A percentile compares a stretch with the other conserved stretches of the same genome.
These are phyloP conservation scores for Mediolabrus comicus DNA, from an alignment of 108 stramenopile species.

Conservation along the genomic window DNA sequence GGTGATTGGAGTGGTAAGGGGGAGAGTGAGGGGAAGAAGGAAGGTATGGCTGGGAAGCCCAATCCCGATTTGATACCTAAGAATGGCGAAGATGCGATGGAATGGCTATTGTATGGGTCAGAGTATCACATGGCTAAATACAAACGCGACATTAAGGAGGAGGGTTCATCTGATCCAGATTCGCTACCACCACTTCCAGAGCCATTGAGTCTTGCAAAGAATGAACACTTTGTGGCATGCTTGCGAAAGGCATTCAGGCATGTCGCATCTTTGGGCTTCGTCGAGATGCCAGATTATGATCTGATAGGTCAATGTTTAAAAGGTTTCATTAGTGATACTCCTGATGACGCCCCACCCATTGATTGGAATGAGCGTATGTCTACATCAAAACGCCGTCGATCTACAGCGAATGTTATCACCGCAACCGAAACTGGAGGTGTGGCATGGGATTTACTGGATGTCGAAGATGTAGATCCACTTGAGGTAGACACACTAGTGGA, in stretches of 20 bases:
- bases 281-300: slow-evolving; percentile 76
- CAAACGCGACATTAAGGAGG: slow-evolving; percentile 37
- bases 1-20: slow-evolving; percentile 24
- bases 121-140: slow-evolving; percentile 72
- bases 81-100: slow-evolving; percentile 53
- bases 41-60: slow-evolving; percentile 11
- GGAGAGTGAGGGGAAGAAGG: slow-evolving; percentile 11
- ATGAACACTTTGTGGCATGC: slow-evolving; percentile 50
- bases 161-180: slow-evolving; percentile 23
- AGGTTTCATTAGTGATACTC: slow-evolving; percentile 51
- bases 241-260: slow-evolving; percentile 75
- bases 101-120: slow-evolving; percentile 67
- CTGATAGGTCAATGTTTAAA: slow-evolving; percentile 63
- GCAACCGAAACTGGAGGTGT: slow-evolving; percentile 30
- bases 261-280: slow-evolving; percentile 57
- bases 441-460: slow-evolving; percentile 41
- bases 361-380: slow-evolving; percentile 42
- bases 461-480: slow-evolving; percentile 35
- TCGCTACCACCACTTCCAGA: slow-evolving; percentile 47
- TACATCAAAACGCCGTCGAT: slow-evolving; percentile 25
- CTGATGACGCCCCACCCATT: slow-evolving; percentile 34
- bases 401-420: slow-evolving; percentile 2
- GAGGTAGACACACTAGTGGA: slow-evolving; percentile 27
- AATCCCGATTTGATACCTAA: slow-evolving; percentile 28
- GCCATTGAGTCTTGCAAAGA: slow-evolving; percentile 59